Evolutionary conservation across 164 flowering plant genomes (phyloP).

Genomic region (Malania oleifera): DNA sequence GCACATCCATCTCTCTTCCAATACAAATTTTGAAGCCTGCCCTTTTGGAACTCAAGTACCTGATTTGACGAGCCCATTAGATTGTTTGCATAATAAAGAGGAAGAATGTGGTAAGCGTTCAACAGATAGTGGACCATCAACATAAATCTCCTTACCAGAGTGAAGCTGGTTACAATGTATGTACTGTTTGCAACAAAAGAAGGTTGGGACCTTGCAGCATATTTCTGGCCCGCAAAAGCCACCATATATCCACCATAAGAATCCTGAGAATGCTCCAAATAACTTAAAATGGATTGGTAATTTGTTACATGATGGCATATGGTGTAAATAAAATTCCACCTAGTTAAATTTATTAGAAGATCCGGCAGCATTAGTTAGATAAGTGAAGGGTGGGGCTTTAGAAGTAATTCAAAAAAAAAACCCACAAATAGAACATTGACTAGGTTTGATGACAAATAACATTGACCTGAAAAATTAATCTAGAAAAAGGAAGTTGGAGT

Average conservation of each 20-base stretch:
- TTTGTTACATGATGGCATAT: neutral
- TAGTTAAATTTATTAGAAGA: too few species aligned
- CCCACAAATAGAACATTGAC: too few species aligned
- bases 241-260: slow-evolving; percentile 82
- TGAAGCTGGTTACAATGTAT: slow-evolving; percentile 79
- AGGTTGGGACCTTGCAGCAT: slow-evolving; percentile 83
- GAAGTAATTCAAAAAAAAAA: too few species aligned
- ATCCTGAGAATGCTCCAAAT: slow-evolving; percentile 35
- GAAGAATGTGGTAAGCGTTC: neutral
- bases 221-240: slow-evolving; percentile 95
- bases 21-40: slow-evolving; percentile 75
- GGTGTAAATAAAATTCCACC: neutral
- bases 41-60: slow-evolving; percentile 88
- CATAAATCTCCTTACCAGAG: slow-evolving; percentile 56
- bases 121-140: neutral
- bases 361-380: too few species aligned
- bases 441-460: too few species aligned
- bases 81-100: neutral
- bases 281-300: neutral
- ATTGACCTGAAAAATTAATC: too few species aligned
- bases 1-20: slow-evolving; percentile 96
- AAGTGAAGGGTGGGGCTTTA: too few species aligned
- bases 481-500: too few species aligned
- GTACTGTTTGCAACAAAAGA: slow-evolving; percentile 79
- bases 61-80: slow-evolving; percentile 17